These are phyloP conservation scores for Blastobotrys terrestris DNA, from an alignment of 805 yeast species.

Conservation along the genomic window DNA sequence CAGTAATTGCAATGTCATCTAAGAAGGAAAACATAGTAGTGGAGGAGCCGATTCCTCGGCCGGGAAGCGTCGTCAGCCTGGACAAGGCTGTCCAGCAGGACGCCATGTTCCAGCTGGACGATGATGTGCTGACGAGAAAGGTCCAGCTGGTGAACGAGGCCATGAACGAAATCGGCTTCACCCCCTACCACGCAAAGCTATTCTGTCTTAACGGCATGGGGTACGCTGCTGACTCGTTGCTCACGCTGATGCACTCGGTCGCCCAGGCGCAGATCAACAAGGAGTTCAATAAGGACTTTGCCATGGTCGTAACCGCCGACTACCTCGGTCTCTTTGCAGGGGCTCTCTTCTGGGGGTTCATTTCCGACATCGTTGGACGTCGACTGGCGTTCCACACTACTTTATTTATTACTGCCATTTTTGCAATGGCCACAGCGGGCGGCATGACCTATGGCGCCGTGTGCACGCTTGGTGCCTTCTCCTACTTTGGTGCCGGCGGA, in stretches of 20 bases:
- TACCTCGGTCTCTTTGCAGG: constrained; percentile 48
- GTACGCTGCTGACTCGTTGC: constrained; percentile 47
- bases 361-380: constrained; percentile 50
- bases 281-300: constrained; percentile 36
- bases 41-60: neutral
- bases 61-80: neutral
- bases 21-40: neutral
- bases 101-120: constrained; percentile 3
- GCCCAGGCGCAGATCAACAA: constrained; percentile 41
- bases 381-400: constrained; percentile 45
- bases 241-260: constrained; percentile 41
- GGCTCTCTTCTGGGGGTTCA: constrained; percentile 48
- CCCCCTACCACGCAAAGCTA: constrained; percentile 45
- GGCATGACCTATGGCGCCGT: constrained; percentile 46
- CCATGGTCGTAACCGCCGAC: constrained; percentile 38
- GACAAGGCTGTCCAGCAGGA: constrained; percentile 1
- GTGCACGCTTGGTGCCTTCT: constrained; percentile 35
- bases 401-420: constrained; percentile 40
- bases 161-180: constrained; percentile 54
- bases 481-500: constrained; percentile 45
- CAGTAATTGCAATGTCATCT: neutral
- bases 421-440: constrained; percentile 46
- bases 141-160: constrained; percentile 41
- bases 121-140: constrained; percentile 7
- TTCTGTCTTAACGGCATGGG: constrained; percentile 51